Percentiles rank a stretch among this genome's conserved stretches.
phyloP scores from a whole-genome alignment of 202 grass and related monocot species.

The Carex arenaria region DNA sequence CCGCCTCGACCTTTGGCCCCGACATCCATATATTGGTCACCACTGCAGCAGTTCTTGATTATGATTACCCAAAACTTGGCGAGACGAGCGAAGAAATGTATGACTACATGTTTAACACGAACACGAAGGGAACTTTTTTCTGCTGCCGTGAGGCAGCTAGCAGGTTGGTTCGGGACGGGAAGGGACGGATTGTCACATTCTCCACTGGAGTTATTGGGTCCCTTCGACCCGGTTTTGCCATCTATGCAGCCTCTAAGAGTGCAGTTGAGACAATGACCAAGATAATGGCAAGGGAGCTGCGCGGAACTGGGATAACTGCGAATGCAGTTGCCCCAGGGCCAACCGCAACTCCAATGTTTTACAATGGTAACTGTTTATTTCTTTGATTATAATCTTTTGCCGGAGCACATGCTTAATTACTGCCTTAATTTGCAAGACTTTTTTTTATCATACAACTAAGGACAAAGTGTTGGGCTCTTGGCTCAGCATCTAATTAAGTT shows the following conservation, averaged over 20 bases:
- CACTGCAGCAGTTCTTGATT: slow-evolving; percentile 56
- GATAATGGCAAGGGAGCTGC: slow-evolving; percentile 54
- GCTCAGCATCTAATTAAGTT: not conserved
- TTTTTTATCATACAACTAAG: not conserved
- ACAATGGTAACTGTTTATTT: slow-evolving; percentile 24
- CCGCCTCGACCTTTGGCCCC: slow-evolving; percentile 37
- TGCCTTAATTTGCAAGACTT: not conserved
- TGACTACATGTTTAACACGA: slow-evolving; percentile 44
- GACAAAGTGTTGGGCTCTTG: not conserved
- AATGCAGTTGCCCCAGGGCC: slow-evolving; percentile 56
- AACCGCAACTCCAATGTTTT: slow-evolving; percentile 54
- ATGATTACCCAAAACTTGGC: slow-evolving; percentile 35
- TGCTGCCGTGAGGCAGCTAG: slow-evolving; percentile 67
- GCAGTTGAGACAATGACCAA: slow-evolving; percentile 59
- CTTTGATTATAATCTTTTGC: not conserved
- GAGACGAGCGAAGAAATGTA: slow-evolving; percentile 46
- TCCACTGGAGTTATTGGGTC: slow-evolving; percentile 50
- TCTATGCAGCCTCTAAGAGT: slow-evolving; percentile 51
- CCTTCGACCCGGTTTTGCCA: slow-evolving; percentile 37
- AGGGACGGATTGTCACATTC: slow-evolving; percentile 64
- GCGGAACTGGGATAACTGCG: slow-evolving; percentile 55
- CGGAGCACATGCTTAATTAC: not conserved
- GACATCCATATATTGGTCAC: slow-evolving; percentile 60
- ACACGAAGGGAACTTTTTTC: slow-evolving; percentile 57
- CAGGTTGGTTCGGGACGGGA: slow-evolving; percentile 34